A percentile compares a stretch with the other conserved stretches of the same genome.
Evolutionary conservation across 164 flowering plant genomes (phyloP).

Genomic region (Saururus chinensis): DNA sequence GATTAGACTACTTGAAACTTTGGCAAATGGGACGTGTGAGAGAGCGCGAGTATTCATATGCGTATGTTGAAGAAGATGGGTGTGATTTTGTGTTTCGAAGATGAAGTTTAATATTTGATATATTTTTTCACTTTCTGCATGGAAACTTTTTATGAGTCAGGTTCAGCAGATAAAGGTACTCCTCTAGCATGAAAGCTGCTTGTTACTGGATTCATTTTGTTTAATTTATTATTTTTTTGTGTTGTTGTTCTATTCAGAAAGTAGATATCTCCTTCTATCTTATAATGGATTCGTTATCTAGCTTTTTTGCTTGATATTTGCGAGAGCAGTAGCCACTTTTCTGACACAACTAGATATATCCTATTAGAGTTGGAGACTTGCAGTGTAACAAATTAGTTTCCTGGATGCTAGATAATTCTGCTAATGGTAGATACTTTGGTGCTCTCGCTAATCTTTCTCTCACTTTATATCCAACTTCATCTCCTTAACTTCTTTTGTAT

Average conservation of each 20-base stretch:
- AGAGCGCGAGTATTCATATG: conserved; percentile 63
- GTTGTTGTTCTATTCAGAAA: no score
- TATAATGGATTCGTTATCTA: no score
- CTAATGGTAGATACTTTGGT: neutral
- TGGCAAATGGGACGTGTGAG: conserved; percentile 62
- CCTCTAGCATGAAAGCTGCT: neutral
- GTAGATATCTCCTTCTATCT: no score
- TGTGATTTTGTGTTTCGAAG: neutral
- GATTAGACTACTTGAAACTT: conserved; percentile 66
- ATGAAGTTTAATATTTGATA: neutral
- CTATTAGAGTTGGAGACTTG: neutral
- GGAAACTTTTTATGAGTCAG: conserved; percentile 55
- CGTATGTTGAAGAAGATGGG: neutral
- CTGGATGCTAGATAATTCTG: no score
- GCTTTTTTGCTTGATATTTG: no score
- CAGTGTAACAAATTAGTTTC: no score
- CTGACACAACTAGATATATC: neutral
- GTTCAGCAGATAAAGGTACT: conserved; percentile 67
- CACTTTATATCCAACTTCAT: no score
- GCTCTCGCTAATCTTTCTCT: neutral
- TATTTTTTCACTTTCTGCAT: conserved; percentile 1
- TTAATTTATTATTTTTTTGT: no score
- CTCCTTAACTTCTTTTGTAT: neutral
- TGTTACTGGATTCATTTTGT: no score
- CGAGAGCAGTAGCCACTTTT: no score